Evolutionary conservation across 306 rosid genomes (phyloP).

Genomic region (Boehmeria nivea): DNA sequence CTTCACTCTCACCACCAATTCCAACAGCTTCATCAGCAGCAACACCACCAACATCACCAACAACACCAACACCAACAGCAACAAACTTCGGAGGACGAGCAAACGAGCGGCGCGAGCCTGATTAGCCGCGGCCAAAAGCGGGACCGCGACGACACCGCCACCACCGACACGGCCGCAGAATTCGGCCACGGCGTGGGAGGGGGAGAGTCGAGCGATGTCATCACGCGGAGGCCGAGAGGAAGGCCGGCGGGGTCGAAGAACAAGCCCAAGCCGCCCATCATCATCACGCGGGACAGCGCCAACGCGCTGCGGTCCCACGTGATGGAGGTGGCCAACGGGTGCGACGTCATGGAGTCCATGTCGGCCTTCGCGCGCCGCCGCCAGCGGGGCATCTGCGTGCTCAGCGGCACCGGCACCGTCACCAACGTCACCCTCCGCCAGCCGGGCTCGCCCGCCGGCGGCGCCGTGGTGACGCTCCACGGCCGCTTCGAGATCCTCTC

Average conservation of each 20-base stretch:
- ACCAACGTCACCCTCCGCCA: slow-evolving; percentile 81
- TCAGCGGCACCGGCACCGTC: slow-evolving; percentile 85
- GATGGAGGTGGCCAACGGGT: slow-evolving; percentile 70
- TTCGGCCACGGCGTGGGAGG: slow-evolving; percentile 24
- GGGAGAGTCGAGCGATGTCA: slow-evolving; percentile 8
- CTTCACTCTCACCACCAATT: slow-evolving; percentile 67
- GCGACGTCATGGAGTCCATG: slow-evolving; percentile 78
- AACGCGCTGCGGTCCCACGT: slow-evolving; percentile 87
- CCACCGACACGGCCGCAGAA: slow-evolving; percentile 1
- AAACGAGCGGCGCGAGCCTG: slow-evolving; percentile 30
- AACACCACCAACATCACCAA: slow-evolving; percentile 30
- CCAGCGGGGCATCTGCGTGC: slow-evolving; percentile 78
- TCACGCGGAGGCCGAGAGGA: slow-evolving; percentile 65
- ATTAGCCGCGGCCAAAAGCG: slow-evolving; percentile 49
- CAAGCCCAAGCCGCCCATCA: slow-evolving; percentile 90
- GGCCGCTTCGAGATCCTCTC: slow-evolving; percentile 90
- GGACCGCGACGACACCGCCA: slow-evolving; percentile 42
- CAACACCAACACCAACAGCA: slow-evolving; percentile 46
- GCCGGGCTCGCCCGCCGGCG: slow-evolving; percentile 76
- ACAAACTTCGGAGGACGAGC: slow-evolving; percentile 54
- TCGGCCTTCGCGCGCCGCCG: slow-evolving; percentile 63
- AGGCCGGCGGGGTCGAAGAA: slow-evolving; percentile 84
- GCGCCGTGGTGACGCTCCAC: slow-evolving; percentile 75
- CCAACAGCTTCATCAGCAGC: slow-evolving; percentile 55
- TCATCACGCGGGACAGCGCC: slow-evolving; percentile 85